These are phyloP conservation scores for Cryptococcus sp. DNA, from an alignment of 1,284 basidiomycete species.

Conservation along the genomic window DNA sequence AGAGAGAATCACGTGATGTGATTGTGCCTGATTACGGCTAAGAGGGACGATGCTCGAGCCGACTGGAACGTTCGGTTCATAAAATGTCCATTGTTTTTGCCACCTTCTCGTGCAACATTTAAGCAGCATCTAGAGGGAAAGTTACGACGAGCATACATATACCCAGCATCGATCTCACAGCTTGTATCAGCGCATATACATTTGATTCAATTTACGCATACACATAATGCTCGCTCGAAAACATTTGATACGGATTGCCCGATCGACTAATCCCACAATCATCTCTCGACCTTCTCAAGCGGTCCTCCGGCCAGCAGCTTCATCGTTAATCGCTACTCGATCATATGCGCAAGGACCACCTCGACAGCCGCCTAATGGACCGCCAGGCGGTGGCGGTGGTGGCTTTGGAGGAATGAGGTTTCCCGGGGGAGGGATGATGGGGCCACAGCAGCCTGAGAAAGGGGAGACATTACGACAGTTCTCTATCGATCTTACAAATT, in stretches of 20 bases:
- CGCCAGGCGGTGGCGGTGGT: constrained; percentile 24
- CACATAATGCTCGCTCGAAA: constrained; percentile 20
- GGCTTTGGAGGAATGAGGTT: constrained; percentile 35
- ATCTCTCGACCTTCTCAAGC: not conserved
- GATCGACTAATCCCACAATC: constrained; percentile 5
- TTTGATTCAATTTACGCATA: not conserved
- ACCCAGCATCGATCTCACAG: not conserved
- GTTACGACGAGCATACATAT: not conserved
- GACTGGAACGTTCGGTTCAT: too few species aligned
- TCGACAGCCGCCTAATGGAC: constrained; percentile 20
- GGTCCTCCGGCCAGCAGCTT: not conserved
- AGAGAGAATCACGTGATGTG: too few species aligned
- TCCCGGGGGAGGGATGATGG: constrained; percentile 27
- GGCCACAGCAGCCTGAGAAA: constrained; percentile 56
- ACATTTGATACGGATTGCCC: constrained; percentile 17
- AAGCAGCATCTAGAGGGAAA: too few species aligned
- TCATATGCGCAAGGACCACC: constrained; percentile 31
- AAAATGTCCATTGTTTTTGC: too few species aligned
- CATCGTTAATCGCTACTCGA: constrained; percentile 4
- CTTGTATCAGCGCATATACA: not conserved
- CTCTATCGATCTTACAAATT: constrained; percentile 78
- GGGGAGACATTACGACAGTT: constrained; percentile 83
- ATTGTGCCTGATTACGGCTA: too few species aligned
- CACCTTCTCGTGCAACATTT: not conserved
- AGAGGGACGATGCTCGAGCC: too few species aligned